These are phyloP conservation scores for Aspergillus flavus DNA, from an alignment of 2,329 filamentous ascomycete genomes.

Conservation along the genomic window DNA sequence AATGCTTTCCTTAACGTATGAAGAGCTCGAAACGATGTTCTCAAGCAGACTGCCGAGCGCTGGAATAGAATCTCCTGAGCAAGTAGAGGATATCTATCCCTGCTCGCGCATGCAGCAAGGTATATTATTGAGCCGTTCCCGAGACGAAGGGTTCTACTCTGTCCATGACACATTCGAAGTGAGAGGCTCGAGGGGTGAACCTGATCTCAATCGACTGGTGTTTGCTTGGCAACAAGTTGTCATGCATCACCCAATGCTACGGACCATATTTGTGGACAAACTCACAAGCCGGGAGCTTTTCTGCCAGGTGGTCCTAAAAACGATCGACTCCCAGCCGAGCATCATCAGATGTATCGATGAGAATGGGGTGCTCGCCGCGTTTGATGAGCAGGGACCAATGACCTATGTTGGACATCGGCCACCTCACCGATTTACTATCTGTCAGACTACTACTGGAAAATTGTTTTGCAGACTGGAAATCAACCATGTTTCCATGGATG, in stretches of 20 bases:
- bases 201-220: constrained; percentile 30
- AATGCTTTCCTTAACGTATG: constrained; percentile 48
- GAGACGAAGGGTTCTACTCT: constrained; percentile 39
- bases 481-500: constrained; percentile 57
- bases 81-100: constrained; percentile 48
- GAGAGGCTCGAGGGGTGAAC: constrained; percentile 16
- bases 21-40: constrained; percentile 42
- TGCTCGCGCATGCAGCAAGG: constrained; percentile 44
- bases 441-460: constrained; percentile 40
- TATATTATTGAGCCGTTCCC: constrained; percentile 36
- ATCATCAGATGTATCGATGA: constrained; percentile 35
- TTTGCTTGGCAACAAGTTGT: constrained; percentile 37
- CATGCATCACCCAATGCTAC: constrained; percentile 37
- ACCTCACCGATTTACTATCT: constrained; percentile 51
- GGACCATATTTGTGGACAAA: constrained; percentile 41
- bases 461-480: constrained; percentile 53
- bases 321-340: constrained; percentile 28
- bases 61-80: constrained; percentile 34
- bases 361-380: constrained; percentile 29
- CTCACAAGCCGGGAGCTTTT: constrained; percentile 35
- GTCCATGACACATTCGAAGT: constrained; percentile 44
- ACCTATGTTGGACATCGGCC: constrained; percentile 34
- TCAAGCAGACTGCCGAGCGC: constrained; percentile 40
- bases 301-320: constrained; percentile 39
- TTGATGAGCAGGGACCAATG: constrained; percentile 33